These are phyloP conservation scores for Talaromyces sp. DNA, from an alignment of 2,329 filamentous ascomycete species.

Conservation along the genomic window DNA sequence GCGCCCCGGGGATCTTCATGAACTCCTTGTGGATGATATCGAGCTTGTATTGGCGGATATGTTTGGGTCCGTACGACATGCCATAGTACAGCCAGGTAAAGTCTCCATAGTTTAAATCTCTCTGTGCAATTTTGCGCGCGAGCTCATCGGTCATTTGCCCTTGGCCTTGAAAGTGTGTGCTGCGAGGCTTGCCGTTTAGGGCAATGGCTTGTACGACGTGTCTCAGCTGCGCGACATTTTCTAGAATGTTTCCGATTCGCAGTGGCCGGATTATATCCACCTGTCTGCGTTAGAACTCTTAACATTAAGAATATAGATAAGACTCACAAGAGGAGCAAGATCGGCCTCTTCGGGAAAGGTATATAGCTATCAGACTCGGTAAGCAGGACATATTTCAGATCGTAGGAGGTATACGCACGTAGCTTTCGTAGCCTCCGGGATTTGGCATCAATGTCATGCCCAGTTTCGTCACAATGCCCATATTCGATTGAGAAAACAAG, in stretches of 20 bases:
- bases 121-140: slow-evolving; percentile 25
- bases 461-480: slow-evolving; percentile 19
- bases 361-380: not conserved
- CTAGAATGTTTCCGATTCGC: slow-evolving; percentile 23
- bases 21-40: slow-evolving; percentile 32
- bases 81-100: slow-evolving; percentile 35
- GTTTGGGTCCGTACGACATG: slow-evolving; percentile 31
- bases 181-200: slow-evolving; percentile 28
- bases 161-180: slow-evolving; percentile 26
- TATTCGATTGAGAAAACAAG: slow-evolving; percentile 20
- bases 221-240: slow-evolving; percentile 30
- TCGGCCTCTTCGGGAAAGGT: slow-evolving; percentile 15
- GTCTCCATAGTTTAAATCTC: slow-evolving; percentile 27
- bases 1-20: slow-evolving; percentile 27
- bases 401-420: not conserved
- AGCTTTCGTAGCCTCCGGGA: slow-evolving; percentile 11
- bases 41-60: slow-evolving; percentile 26
- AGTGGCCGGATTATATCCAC: not conserved
- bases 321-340: slow-evolving; percentile 11
- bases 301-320: not conserved
- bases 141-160: slow-evolving; percentile 29
- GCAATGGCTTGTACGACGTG: slow-evolving; percentile 32
- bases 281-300: not conserved
- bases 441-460: slow-evolving; percentile 19
- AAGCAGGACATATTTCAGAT: not conserved